Evolutionary conservation across 148 eudicot species (phyloP), one percentile per base, ranked within the genome.

Genomic region (Fallopia convolvulus): DNA sequence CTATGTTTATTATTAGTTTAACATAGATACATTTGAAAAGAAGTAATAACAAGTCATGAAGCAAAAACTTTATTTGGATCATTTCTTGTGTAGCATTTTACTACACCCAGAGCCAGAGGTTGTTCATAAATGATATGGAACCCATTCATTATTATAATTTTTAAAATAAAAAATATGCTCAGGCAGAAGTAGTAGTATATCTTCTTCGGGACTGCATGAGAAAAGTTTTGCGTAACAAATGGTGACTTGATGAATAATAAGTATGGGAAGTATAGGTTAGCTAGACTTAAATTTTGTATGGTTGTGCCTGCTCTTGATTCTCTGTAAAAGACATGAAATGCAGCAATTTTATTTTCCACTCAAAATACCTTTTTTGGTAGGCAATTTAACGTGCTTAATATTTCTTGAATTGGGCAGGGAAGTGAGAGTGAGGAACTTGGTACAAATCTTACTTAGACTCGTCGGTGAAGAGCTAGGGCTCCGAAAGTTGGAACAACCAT

Each of bases 391-490:
- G 9, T 50, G 58, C 15, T 42, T 63, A 0, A 32, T 61, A 5
- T 20, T 44, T 20, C 61, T 80, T 76, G 53, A 50, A 11, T 7
- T 85, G 52, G 68, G 72, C 97, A 96, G 99, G 92, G 93, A 96
- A 82, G 74, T 84, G 12, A 84, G 81, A 81, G 89, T 96, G 70
- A 91, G 99, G 83, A 97, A 96, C 79, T 86, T 93, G 79, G 93
- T 90, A 75, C 98, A 85, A 77, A 86, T 86, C 44, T 79, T 93
- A 77, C 90, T 93, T 77, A 85, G 88, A 85, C 90, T 93, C 53
- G 83, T 89, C 44, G 81, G 90, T 52, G 78, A 80, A 33, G 88
- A 93, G 65, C 79, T 96, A 83, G 93, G 87, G 9, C 88, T 95
- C 77, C 84, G 84, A 58, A 87, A 91, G 78, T 84, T 76, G 46